Conservation (phyloP, 768 basidiomycete species). For the Rhodocollybia butyracea region DNA sequence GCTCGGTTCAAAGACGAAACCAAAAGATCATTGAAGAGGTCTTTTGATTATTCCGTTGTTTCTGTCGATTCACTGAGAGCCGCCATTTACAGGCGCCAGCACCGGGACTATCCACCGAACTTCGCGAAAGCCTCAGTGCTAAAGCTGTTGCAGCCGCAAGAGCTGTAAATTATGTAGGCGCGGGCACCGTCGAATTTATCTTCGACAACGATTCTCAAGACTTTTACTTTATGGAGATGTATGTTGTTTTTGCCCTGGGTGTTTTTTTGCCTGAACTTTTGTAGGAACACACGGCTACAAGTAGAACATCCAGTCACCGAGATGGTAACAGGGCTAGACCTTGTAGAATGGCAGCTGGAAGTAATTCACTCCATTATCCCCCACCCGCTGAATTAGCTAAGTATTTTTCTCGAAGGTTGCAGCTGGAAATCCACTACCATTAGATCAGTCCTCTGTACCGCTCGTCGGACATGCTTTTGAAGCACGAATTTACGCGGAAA, state of each 20-base stretch:
- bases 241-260: background rate
- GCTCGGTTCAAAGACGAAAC: constrained; percentile 87
- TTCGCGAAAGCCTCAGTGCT: constrained; percentile 75
- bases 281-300: constrained; percentile 81
- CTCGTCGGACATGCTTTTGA: constrained; percentile 93
- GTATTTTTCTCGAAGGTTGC: constrained; percentile 54
- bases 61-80: background rate
- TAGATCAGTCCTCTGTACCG: constrained; percentile 74
- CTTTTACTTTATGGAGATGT: constrained; percentile 98
- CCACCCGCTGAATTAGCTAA: background rate
- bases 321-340: constrained; percentile 91
- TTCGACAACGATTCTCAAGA: constrained; percentile 86
- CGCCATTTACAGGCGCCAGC: constrained; percentile 68
- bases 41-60: constrained; percentile 7
- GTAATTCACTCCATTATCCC: constrained; percentile 27
- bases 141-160: constrained; percentile 92
- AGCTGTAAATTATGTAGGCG: constrained; percentile 89
- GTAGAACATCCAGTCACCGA: constrained; percentile 94
- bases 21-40: constrained; percentile 96
- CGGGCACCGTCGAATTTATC: constrained; percentile 95
- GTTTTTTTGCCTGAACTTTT: background rate
- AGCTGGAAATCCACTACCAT: constrained; percentile 81
- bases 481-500: constrained; percentile 94
- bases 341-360: constrained; percentile 95
- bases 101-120: constrained; percentile 76